Base-by-base conservation (phyloP, 2,329 filamentous ascomycete species). In the Neonectria neomacrospora region DNA sequence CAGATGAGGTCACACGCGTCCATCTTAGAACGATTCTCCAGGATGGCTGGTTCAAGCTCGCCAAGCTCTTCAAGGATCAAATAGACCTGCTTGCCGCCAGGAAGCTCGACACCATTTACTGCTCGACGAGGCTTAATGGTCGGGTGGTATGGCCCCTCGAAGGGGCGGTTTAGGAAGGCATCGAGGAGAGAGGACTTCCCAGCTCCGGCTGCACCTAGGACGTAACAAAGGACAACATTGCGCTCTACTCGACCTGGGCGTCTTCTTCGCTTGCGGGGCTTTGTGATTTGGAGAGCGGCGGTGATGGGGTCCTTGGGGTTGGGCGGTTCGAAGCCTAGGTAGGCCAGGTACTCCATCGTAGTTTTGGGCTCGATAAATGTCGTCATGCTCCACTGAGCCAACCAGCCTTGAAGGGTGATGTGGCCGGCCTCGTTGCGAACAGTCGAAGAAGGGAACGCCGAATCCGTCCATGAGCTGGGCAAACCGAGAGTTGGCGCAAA, bases 301-400 rank as follows among this genome's bases (percentile, higher is more conserved):
- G 93, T 93, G 2, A 92, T 93, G 0, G 90, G 89, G 41, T 91
- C 90, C 61, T 91, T 91, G n/a, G 86, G 83, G 70, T 91, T 91
- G 2, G 88, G 83, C 2, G 92, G 90, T 75, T 98, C 96, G 73
- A 97, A 99, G 1, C 96, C 96, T 2, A 99, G 89, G 75, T 97
- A 97, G 3, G 96, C 96, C 2, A 99, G 88, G 76, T 99, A 99
- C 71, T 96, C 94, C 4, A 99, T 85, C 0, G 96, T 98, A 0
- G 93, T 97, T 76, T 96, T 96, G 12, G 96, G 95, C 60, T 96
- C 94, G 64, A 96, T 89, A 73, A 98, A 99, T 0, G 96, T 99
- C 0, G 96, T 99, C 96, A 99, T 99, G 76, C 94, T 97, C 96
- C 96, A 99, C 74, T 99, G 96, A 4, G 96, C 96, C 39, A 99